Evolutionary conservation across 257 asterid species (phyloP), one percentile per base, ranked within the genome.

Genomic region (Craterostigma plantagineum): DNA sequence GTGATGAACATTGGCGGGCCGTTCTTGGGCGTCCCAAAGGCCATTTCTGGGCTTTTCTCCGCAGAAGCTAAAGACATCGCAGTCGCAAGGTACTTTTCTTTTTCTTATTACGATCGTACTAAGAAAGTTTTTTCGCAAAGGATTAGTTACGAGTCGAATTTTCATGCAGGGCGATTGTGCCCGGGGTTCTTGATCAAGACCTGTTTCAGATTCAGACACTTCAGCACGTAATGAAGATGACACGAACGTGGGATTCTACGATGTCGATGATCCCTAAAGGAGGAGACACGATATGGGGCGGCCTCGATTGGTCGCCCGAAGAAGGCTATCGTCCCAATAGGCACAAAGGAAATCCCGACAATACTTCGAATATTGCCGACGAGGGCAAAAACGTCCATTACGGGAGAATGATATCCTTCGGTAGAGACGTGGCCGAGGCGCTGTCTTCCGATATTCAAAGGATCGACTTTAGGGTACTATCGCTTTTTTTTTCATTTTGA

Each of bases 191-290:
- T 51, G 83, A 79, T 33, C 56, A 58, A 65, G 92, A 79, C 61
- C 45, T 79, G 44, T 84, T 84, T 59, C 71, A 67, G 47, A 52
- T 84, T 56, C 91, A 80, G 64, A 84, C 95, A 23, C 56, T 84
- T 34, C 92, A 79, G 64, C 80, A 79, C 61, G 45, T 84, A 45
- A 84, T 84, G 95, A 79, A 48, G 78, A 84, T 84, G 95, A 76
- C 93, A 3, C 68, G 95, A 53, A 79, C 95, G 55, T 84, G 95
- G 95, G 95, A 84, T 62, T 72, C 95, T 18, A 84, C 95, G 37
- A 76, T 84, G 90, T 84, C 95, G 1, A 76, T 84, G 95, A 65
- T 84, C 49, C 95, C 95, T 17, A 84, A 62, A 69, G 95, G 95
- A 55, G 95, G 95, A 49, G 84, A 79, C 36, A 74, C 81, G 15